Evolutionary conservation across 1,139 yeast genomes (phyloP), one percentile per base, ranked within the genome.

Genomic region (Taphrina flavorubra): DNA sequence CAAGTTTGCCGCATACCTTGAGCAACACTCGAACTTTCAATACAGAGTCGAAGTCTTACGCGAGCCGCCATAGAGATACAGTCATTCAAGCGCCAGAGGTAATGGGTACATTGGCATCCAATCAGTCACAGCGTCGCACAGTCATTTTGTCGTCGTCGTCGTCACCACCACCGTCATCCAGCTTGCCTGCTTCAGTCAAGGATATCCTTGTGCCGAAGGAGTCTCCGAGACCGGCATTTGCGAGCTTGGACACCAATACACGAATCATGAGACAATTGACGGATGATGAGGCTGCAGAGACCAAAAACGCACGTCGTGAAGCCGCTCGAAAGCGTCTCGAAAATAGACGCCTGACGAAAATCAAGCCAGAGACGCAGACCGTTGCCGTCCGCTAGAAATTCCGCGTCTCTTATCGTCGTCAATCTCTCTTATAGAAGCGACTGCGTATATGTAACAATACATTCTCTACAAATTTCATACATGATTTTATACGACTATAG

Each of bases 281-380:
- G 10, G 25, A 13, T 1, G 53, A 42, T 42, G 61, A 39, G 7
- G 61, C 6, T 37, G 25, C 39, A 16, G 16, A 18, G 6, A 20
- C 18, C n/a, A 16, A 44, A 16, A n/a, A n/a, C 11, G 56, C 56
- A 36, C 11, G 53, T 10, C 58, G 59, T 8, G 65, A 51, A 31
- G 65, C 58, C 8, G 65, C 65, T 7, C 58, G 47, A 11, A 39
- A 42, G 25, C 53, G 65, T 13, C n/a, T 62, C n/a, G 65, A 39
- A n/a, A 11, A 1, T 4, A 20, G n/a, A n/a, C 53, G 53, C 8
- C 53, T 49, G 36, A n/a, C 11, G 36, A 18, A 20, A 25, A 2
- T 11, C 10, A 49, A 25, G 53, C 36, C 18, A 49, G n/a, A 7
- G 53, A 20, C 53, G n/a, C 53, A 20, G 36, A n/a, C 53, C 3